Conservation (phyloP, 164 flowering plant genomes). For the Nymphaea colorata region DNA sequence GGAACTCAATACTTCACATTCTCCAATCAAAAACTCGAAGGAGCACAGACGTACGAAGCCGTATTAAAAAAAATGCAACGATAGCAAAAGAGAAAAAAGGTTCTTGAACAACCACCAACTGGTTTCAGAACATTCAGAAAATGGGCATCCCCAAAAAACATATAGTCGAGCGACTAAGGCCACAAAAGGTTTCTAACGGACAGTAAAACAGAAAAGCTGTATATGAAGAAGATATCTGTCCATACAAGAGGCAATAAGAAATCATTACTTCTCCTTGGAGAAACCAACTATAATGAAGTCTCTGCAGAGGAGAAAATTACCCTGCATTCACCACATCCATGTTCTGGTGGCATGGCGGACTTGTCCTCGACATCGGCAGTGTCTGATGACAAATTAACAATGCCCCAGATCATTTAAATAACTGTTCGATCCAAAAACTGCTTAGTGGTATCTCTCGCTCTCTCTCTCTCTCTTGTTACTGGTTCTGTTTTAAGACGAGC, state of each 20-base stretch:
- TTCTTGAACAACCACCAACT: neutral
- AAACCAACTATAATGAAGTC: neutral
- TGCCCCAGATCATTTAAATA: neutral
- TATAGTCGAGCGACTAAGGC: neutral
- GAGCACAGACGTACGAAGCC: neutral
- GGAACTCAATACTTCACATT: neutral
- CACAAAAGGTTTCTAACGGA: neutral
- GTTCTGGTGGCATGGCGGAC: neutral
- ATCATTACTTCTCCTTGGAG: neutral
- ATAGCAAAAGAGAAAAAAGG: no score
- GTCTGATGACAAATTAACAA: neutral
- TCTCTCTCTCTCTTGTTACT: neutral
- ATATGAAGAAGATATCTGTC: neutral
- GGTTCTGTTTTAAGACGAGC: neutral
- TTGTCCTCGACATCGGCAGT: neutral
- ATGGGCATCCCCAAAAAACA: neutral
- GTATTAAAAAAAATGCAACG: neutral
- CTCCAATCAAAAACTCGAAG: neutral
- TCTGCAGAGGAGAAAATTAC: neutral
- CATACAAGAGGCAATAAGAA: neutral
- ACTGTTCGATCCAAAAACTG: neutral
- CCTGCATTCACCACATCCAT: slow-evolving; percentile 2
- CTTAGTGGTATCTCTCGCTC: neutral
- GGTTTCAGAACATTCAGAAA: neutral
- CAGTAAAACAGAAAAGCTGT: neutral